Conservation (phyloP, 148 eudicot species). For the Vaccinium myrtillus region DNA sequence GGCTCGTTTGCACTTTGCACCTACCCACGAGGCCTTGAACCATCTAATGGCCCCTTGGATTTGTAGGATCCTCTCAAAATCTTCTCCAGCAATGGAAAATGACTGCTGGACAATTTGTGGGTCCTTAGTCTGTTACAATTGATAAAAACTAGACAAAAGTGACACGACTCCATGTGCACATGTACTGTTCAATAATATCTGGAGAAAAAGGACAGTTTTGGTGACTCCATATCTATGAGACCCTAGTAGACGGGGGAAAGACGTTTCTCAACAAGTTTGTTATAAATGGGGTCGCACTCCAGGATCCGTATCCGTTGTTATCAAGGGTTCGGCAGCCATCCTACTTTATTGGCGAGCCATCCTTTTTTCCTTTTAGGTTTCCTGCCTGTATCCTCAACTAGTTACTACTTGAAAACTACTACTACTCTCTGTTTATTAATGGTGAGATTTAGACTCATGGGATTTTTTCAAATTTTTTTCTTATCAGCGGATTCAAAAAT, state of each 20-base stretch:
- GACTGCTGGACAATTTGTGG: too few relatives aligned
- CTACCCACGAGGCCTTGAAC: too few relatives aligned
- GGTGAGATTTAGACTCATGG: background rate
- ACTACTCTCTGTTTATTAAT: background rate
- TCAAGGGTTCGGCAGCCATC: background rate
- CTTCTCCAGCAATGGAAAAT: too few relatives aligned
- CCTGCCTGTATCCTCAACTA: background rate
- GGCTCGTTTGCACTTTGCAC: too few relatives aligned
- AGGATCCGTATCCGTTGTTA: background rate
- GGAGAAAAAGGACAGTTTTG: background rate
- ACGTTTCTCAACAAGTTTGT: background rate
- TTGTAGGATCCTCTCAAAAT: too few relatives aligned
- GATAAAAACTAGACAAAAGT: too few relatives aligned
- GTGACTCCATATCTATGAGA: background rate
- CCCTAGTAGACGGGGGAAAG: background rate
- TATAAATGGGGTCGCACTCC: too few relatives aligned
- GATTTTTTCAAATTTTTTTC: background rate
- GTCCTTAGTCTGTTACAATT: too few relatives aligned
- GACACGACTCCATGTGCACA: slow-evolving; percentile 46
- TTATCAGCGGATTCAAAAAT: too few relatives aligned
- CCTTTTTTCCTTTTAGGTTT: background rate
- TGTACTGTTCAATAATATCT: background rate
- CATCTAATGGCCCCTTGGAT: too few relatives aligned
- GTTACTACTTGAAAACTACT: background rate
- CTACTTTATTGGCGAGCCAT: background rate